Conservation (phyloP, 164 flowering plant species). For the Tetrastigma voinierianum region DNA sequence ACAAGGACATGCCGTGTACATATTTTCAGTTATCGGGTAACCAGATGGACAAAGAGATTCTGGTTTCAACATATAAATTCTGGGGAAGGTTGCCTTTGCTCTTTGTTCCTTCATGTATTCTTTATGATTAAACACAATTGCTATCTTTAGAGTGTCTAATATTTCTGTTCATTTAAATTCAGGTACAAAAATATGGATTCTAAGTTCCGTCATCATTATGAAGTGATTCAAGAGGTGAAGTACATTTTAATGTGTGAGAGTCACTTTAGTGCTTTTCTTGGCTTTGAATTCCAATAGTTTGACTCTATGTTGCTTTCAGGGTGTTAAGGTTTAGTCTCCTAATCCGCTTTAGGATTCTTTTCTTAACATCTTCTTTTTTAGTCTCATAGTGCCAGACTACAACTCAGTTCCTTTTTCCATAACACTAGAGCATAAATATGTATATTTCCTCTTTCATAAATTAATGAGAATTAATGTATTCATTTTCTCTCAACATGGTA, state of each 20-base stretch:
- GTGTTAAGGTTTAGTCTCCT: too few relatives aligned
- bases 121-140: neutral
- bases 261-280: too few relatives aligned
- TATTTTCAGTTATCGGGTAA: constrained; percentile 88
- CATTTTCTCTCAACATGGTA: too few relatives aligned
- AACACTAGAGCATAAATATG: too few relatives aligned
- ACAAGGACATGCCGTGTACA: constrained; percentile 41
- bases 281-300: neutral
- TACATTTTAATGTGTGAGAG: neutral
- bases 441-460: too few relatives aligned
- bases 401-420: too few relatives aligned
- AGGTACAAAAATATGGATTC: constrained; percentile 79
- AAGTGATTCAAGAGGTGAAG: constrained; percentile 89
- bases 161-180: constrained; percentile 11
- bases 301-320: constrained; percentile 35
- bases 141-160: constrained; percentile 1
- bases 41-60: constrained; percentile 88
- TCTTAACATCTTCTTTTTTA: too few relatives aligned
- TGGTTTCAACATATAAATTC: constrained; percentile 79
- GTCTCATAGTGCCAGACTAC: too few relatives aligned
- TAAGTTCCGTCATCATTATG: constrained; percentile 90
- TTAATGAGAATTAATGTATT: too few relatives aligned
- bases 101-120: neutral
- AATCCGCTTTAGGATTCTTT: too few relatives aligned
- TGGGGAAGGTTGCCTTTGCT: constrained; percentile 64